Conservation (phyloP, 345 rosid species). For the Hibiscus syriacus region DNA sequence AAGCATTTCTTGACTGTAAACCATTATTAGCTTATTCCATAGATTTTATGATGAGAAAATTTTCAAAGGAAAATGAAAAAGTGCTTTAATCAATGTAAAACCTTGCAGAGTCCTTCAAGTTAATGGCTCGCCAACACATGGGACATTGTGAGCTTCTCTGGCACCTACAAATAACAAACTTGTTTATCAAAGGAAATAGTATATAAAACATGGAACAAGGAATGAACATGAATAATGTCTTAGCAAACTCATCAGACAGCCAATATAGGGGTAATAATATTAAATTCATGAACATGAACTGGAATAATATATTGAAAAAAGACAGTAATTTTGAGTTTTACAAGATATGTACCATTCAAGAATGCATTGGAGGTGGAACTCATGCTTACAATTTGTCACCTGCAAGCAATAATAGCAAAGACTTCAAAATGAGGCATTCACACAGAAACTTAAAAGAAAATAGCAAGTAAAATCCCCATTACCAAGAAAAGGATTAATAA, state of each 20-base stretch:
- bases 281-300: not conserved
- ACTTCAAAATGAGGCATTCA: not conserved
- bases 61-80: not conserved
- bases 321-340: not conserved
- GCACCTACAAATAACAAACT: constrained; percentile 36
- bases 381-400: constrained; percentile 72
- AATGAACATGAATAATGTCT: not conserved
- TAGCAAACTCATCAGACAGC: not conserved
- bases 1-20: constrained; percentile 56
- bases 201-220: not conserved
- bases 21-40: constrained; percentile 9
- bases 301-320: not conserved
- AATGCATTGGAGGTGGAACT: constrained; percentile 73
- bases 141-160: constrained; percentile 81
- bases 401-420: constrained; percentile 19
- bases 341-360: constrained; percentile 52
- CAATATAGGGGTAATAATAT: not conserved
- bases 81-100: constrained; percentile 7
- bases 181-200: not conserved
- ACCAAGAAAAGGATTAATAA: not conserved
- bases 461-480: not conserved
- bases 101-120: constrained; percentile 58
- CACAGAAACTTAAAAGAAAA: not conserved
- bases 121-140: constrained; percentile 69
- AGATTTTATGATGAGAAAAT: not conserved